phyloP scores from a whole-genome alignment of 176 grass and related monocot genomes.

The Paspalum vaginatum region DNA sequence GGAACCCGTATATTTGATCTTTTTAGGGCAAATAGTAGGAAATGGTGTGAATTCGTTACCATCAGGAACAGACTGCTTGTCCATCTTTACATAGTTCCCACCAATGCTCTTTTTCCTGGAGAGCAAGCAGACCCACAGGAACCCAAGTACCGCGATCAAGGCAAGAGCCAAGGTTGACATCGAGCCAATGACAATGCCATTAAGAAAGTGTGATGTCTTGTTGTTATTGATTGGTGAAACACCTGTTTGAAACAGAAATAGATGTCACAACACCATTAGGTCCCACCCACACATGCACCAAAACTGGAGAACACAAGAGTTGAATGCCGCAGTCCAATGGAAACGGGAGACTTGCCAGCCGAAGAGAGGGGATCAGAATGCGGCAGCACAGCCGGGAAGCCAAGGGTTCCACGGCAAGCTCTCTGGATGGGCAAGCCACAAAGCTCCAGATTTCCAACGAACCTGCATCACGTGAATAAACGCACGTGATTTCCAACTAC shows the following conservation, averaged over 20 bases:
- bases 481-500: not conserved
- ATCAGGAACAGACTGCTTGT: slow-evolving; percentile 68
- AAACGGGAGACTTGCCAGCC: slow-evolving; percentile 50
- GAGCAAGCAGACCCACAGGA: slow-evolving; percentile 90
- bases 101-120: slow-evolving; percentile 79
- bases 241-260: slow-evolving; percentile 34
- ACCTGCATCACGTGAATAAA: slow-evolving; percentile 59
- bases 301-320: not conserved
- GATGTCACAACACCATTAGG: not conserved
- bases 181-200: slow-evolving; percentile 89
- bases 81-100: slow-evolving; percentile 74
- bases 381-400: slow-evolving; percentile 90
- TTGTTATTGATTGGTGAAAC: slow-evolving; percentile 64
- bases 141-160: slow-evolving; percentile 66
- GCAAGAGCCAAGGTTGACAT: slow-evolving; percentile 92
- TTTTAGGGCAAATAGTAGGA: not conserved
- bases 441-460: slow-evolving; percentile 95
- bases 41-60: slow-evolving; percentile 37
- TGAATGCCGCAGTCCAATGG: not conserved
- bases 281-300: not conserved
- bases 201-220: slow-evolving; percentile 79
- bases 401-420: slow-evolving; percentile 69
- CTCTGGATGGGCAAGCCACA: slow-evolving; percentile 90
- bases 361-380: slow-evolving; percentile 67
- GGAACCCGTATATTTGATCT: too few relatives aligned